Conservation (phyloP, 2,329 filamentous ascomycete genomes). For the Neofusicoccum ribis region DNA sequence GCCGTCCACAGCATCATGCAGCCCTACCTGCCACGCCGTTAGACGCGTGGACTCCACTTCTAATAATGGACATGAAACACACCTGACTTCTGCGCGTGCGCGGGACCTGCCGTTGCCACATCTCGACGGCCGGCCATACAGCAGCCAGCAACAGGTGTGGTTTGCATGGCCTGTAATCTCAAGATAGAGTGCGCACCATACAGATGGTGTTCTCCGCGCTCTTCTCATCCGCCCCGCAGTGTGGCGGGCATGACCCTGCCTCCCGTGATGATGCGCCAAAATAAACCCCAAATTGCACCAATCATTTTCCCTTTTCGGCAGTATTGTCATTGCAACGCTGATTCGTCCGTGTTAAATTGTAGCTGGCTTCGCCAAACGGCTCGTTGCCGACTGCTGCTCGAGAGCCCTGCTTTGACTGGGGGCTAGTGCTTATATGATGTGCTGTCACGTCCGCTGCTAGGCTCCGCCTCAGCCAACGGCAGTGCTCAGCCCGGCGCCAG, state of each 20-base stretch:
- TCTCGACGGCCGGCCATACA: not conserved
- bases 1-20: constrained; percentile 9
- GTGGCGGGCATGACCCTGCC: not conserved
- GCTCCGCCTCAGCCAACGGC: constrained; percentile 13
- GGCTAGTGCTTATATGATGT: constrained; percentile 17
- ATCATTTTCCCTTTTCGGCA: not conserved
- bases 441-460: constrained; percentile 1
- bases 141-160: not conserved
- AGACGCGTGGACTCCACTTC: constrained; percentile 15
- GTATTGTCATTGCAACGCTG: not conserved
- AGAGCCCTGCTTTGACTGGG: not conserved
- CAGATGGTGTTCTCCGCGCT: not conserved
- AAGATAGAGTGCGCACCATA: not conserved
- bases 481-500: not conserved
- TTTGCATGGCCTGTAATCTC: not conserved
- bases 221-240: not conserved
- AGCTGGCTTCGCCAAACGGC: constrained; percentile 1
- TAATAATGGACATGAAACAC: constrained; percentile 15
- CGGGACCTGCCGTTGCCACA: constrained; percentile 9
- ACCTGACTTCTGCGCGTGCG: constrained; percentile 2
- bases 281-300: constrained; percentile 13
- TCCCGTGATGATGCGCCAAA: not conserved
- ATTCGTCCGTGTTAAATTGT: constrained; percentile 1
- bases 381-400: not conserved
- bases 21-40: constrained; percentile 15